Conservation (phyloP, 2,329 filamentous ascomycete species). For the Bertia moriformis region DNA sequence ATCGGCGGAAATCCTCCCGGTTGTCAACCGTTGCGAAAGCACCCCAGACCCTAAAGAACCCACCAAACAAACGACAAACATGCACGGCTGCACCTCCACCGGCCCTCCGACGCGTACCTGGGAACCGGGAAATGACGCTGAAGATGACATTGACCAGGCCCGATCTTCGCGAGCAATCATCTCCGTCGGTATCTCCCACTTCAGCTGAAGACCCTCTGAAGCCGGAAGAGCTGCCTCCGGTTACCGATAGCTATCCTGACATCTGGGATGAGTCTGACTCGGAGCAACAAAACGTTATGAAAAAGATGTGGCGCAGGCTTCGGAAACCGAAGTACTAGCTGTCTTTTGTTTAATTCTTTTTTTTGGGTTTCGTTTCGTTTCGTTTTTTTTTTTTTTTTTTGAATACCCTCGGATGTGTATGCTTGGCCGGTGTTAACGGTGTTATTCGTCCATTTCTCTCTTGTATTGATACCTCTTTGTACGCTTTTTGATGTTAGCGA, state of each 20-base stretch:
- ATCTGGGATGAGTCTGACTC: constrained; percentile 8
- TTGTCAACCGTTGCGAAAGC: background rate
- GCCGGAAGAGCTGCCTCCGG: constrained; percentile 14
- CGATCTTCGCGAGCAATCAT: constrained; percentile 31
- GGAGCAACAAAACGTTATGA: constrained; percentile 20
- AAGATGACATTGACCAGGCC: constrained; percentile 50
- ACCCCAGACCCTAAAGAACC: background rate
- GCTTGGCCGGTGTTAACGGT: too few species aligned
- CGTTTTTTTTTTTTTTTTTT: too few species aligned
- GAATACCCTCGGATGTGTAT: too few species aligned
- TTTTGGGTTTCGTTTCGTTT: too few species aligned
- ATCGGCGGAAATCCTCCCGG: too few species aligned
- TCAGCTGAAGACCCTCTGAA: background rate
- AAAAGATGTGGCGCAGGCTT: constrained; percentile 25
- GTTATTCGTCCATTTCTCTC: too few species aligned
- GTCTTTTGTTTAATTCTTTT: too few species aligned
- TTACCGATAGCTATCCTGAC: background rate
- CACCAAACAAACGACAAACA: too few species aligned
- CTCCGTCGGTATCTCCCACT: too few species aligned
- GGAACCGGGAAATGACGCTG: constrained; percentile 45
- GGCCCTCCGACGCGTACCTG: constrained; percentile 13
- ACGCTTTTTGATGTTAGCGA: too few species aligned
- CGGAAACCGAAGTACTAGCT: too few species aligned
- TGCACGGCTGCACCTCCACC: constrained; percentile 7
- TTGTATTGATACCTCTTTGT: too few species aligned